Base-by-base conservation (phyloP, 495 filamentous ascomycete species). In the Letharia columbiana region DNA sequence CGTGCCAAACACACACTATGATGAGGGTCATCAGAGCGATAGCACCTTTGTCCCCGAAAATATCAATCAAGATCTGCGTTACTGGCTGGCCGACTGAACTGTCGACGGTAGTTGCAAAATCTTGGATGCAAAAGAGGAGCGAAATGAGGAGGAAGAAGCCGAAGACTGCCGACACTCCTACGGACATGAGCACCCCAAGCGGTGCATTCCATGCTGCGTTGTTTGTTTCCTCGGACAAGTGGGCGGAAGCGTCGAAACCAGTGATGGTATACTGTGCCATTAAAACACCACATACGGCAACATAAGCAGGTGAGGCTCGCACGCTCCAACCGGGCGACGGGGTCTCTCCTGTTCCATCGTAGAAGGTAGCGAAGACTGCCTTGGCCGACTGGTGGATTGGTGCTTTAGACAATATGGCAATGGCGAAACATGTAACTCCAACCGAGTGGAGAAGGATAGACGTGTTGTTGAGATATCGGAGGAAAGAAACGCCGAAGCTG, bases 121-220 rank as follows among this genome's bases (percentile, higher is more conserved):
- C 77, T 68, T 86, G 83, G 60, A 86, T 83, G 20, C 81, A 84
- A 71, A 86, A 86, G 28, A 86, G 70, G 65, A 84, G 79, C 41
- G 78, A 76, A 54, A 86, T 73, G 33, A 88, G 66, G 28, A 87
- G 82, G 69, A 87, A 86, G 72, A 87, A 87, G 28, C 86, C 85
- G 70, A 86, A 86, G 40, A 87, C 56, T 13, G 83, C 76, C 13
- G 81, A 83, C 70, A 83, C 79, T 3, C 80, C 81, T 28, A 87
- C 83, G 18, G 82, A 84, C 44, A 79, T 81, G 12, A 87, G 75
- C 0, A 87, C 84, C 15, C 85, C 85, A 44, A 86, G 81, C 3
- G 85, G 84, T 0, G 85, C 84, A 28, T 75, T 79, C 83, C 83
- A 85, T 39, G 78, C 75, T n/a, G 85, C 85, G 1, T 81, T 83